Evolutionary conservation across 2,329 filamentous ascomycete genomes (phyloP).

Genomic region (Xylaria sp.): DNA sequence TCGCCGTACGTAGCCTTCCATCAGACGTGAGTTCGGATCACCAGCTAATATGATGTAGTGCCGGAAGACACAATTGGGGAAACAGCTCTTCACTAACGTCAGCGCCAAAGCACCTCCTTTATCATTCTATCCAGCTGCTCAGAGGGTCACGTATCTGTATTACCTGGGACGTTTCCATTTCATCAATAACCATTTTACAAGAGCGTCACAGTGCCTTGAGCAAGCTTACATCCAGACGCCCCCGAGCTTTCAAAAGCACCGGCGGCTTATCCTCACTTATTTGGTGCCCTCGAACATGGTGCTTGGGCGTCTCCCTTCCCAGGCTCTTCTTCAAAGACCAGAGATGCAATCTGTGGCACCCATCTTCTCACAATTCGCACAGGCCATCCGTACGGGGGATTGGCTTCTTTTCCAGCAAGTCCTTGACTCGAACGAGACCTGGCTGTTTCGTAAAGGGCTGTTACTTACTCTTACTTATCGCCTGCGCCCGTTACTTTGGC

Average conservation of each 20-base stretch:
- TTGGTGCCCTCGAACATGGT: slow-evolving; percentile 84
- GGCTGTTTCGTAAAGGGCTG: slow-evolving; percentile 78
- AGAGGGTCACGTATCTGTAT: slow-evolving; percentile 92
- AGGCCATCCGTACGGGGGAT: slow-evolving; percentile 74
- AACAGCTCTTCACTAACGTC: slow-evolving; percentile 89
- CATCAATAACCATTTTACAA: slow-evolving; percentile 80
- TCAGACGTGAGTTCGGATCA: neutral
- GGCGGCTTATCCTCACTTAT: slow-evolving; percentile 80
- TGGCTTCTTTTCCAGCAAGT: slow-evolving; percentile 75
- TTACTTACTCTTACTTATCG: slow-evolving; percentile 77
- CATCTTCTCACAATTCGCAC: slow-evolving; percentile 75
- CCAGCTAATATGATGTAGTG: slow-evolving; percentile 56
- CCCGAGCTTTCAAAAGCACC: slow-evolving; percentile 69
- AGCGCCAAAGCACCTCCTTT: slow-evolving; percentile 82
- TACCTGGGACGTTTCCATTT: slow-evolving; percentile 92
- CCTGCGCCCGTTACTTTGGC: slow-evolving; percentile 83
- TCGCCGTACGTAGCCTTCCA: slow-evolving; percentile 63
- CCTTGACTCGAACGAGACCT: slow-evolving; percentile 67
- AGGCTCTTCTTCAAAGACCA: slow-evolving; percentile 67
- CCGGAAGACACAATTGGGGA: slow-evolving; percentile 80
- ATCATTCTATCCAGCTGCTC: slow-evolving; percentile 79
- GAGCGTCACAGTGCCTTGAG: slow-evolving; percentile 76
- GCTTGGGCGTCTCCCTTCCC: slow-evolving; percentile 80
- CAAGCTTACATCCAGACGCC: slow-evolving; percentile 77
- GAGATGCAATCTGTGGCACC: slow-evolving; percentile 70